A percentile compares a stretch with the other conserved stretches of the same genome.
Conservation (phyloP, 208 protist species). For the Trypanosoma melophagium region DNA sequence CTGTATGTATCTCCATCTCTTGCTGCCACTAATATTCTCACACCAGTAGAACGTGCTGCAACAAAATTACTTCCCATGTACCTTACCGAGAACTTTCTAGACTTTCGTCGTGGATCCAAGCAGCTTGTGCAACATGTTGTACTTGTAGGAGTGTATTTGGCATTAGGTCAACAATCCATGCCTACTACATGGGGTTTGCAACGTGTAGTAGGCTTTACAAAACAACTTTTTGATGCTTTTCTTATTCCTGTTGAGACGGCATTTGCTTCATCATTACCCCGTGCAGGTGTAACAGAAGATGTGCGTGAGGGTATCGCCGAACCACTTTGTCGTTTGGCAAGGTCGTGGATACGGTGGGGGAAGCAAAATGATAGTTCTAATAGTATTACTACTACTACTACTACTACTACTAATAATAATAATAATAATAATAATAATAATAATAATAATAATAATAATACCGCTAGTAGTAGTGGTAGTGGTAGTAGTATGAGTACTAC, state of each 20-base stretch:
- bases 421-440: neutral
- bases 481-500: neutral
- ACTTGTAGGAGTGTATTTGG: constrained; percentile 18
- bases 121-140: constrained; percentile 25
- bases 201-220: constrained; percentile 26
- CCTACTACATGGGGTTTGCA: neutral
- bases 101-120: constrained; percentile 17
- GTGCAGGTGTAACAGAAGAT: constrained; percentile 46
- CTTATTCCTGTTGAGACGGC: constrained; percentile 36
- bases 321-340: constrained; percentile 24
- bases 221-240: constrained; percentile 29
- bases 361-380: neutral
- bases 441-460: neutral
- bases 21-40: constrained; percentile 14
- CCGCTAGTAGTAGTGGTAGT: too few species aligned
- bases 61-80: constrained; percentile 22
- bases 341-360: constrained; percentile 15
- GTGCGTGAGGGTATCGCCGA: constrained; percentile 39
- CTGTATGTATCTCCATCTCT: constrained; percentile 12
- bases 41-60: constrained; percentile 15
- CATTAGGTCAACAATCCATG: neutral
- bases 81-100: constrained; percentile 12
- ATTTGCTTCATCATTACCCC: constrained; percentile 36
- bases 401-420: too few species aligned
- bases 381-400: too few species aligned